Evolutionary conservation across 2,329 filamentous ascomycete species (phyloP).

Genomic region (Cladophialophora yegresii): DNA sequence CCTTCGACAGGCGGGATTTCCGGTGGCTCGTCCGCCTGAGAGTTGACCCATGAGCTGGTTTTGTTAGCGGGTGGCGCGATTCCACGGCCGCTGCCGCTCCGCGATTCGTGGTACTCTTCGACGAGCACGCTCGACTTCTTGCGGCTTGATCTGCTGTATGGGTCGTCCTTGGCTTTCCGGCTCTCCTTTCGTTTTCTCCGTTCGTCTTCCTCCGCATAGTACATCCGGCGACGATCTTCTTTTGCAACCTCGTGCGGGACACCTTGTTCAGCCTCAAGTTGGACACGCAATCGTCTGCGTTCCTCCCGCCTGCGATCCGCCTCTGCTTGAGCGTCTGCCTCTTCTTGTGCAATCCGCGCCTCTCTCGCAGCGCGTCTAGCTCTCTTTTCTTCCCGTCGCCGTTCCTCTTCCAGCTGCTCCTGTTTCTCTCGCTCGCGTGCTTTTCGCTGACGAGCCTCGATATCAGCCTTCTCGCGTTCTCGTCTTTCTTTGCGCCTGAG

Average conservation of each 20-base stretch:
- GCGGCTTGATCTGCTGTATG: slow-evolving; percentile 33
- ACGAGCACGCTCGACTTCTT: slow-evolving; percentile 35
- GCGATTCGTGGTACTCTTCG: slow-evolving; percentile 42
- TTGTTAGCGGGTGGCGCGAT: slow-evolving; percentile 44
- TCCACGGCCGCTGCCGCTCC: slow-evolving; percentile 37
- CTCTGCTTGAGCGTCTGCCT: slow-evolving; percentile 41
- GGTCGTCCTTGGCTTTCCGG: slow-evolving; percentile 41
- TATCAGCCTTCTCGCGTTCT: slow-evolving; percentile 60
- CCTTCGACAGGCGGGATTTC: slow-evolving; percentile 51
- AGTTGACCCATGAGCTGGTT: slow-evolving; percentile 54
- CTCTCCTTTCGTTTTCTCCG: slow-evolving; percentile 37
- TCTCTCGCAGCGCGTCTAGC: slow-evolving; percentile 51
- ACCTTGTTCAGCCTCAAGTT: slow-evolving; percentile 34
- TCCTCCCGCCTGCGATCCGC: slow-evolving; percentile 46
- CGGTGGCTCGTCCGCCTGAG: slow-evolving; percentile 51
- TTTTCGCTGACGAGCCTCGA: slow-evolving; percentile 52
- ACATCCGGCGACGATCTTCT: slow-evolving; percentile 42
- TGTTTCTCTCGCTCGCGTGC: slow-evolving; percentile 51
- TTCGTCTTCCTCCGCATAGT: slow-evolving; percentile 38
- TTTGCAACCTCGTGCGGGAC: slow-evolving; percentile 27
- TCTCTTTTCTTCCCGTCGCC: slow-evolving; percentile 61
- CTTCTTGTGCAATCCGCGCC: slow-evolving; percentile 40
- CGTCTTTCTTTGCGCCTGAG: slow-evolving; percentile 44
- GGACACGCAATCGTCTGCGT: slow-evolving; percentile 32
- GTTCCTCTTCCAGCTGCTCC: slow-evolving; percentile 60